Evolutionary conservation across 192 early-diverging fungal species (phyloP), one percentile per base, ranked within the genome.

Genomic region (Polychytrium aggregatum): DNA sequence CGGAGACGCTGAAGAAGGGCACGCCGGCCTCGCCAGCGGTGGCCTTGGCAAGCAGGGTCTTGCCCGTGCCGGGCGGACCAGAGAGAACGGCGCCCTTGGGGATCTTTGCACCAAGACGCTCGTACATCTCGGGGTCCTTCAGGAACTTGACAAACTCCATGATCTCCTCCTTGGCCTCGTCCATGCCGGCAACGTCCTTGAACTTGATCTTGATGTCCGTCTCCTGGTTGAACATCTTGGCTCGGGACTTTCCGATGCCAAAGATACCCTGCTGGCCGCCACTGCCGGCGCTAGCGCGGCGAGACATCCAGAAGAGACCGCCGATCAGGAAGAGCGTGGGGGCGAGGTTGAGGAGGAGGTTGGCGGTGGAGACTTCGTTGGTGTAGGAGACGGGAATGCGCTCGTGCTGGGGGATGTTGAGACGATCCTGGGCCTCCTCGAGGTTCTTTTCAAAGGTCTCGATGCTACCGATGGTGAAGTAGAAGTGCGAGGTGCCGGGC

Each of bases 111-210:
- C 96, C 96, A 10, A 98, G 63, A 31, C 76, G 71, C 62, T 98
- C 93, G 68, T 92, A 98, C 21, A 71, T 62, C 35, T 68, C 78
- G 26, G 95, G 95, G 59, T 94, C 82, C 65, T 98, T 98, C 47
- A 97, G 67, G 70, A 97, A 97, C 68, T 96, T 95, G 47, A 98
- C 96, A 85, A 98, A 98, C 76, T 98, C 96, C 96, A 98, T 98
- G 43, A 98, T 98, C 68, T 98, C 96, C 56, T 90, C 83, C 75
- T 98, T 98, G 35, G 93, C 96, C 59, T 98, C 96, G 71, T 98
- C 93, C 65, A 90, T 90, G 8, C 96, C 96, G 10, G 96, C 96
- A 0, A 98, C 93, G 63, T 98, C 93, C 77, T 94, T 95, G 66
- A 98, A 98, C 56, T 94, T 93, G 36, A 98, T 87, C 50, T 87